phyloP scores from a whole-genome alignment of 768 basidiomycete species.

The Agaricus sinodeliciosus region DNA sequence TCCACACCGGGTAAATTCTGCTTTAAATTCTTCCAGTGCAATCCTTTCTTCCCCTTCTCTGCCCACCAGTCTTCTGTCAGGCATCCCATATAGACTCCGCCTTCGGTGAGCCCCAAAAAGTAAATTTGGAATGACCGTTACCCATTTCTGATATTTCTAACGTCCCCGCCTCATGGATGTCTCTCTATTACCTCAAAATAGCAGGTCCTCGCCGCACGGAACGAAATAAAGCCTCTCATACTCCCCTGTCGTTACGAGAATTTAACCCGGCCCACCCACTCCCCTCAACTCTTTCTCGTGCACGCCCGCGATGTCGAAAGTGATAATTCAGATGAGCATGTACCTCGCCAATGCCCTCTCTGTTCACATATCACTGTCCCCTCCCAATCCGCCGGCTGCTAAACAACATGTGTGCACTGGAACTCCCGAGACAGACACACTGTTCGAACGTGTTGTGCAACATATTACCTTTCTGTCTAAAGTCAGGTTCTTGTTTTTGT shows the following conservation, averaged over 20 bases:
- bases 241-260: no score
- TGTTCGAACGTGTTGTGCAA: conserved; percentile 30
- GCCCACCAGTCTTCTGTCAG: conserved; percentile 1
- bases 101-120: conserved; percentile 6
- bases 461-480: conserved; percentile 31
- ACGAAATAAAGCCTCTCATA: no score
- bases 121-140: neutral
- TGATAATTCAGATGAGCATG: neutral
- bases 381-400: conserved; percentile 32
- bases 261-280: no score
- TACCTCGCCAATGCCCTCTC: conserved; percentile 22
- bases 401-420: conserved; percentile 22
- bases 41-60: neutral
- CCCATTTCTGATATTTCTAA: neutral
- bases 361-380: conserved; percentile 30
- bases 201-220: no score
- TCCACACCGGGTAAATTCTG: neutral
- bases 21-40: neutral
- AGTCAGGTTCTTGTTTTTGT: conserved; percentile 15
- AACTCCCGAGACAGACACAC: conserved; percentile 19
- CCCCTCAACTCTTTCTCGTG: neutral
- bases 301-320: neutral
- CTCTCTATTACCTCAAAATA: neutral
- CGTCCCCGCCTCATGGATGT: neutral
- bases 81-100: neutral